Percentiles rank a stretch among this genome's conserved stretches.
Conservation (phyloP, 2,329 filamentous ascomycete genomes). For the Sclerotinia trifoliorum region DNA sequence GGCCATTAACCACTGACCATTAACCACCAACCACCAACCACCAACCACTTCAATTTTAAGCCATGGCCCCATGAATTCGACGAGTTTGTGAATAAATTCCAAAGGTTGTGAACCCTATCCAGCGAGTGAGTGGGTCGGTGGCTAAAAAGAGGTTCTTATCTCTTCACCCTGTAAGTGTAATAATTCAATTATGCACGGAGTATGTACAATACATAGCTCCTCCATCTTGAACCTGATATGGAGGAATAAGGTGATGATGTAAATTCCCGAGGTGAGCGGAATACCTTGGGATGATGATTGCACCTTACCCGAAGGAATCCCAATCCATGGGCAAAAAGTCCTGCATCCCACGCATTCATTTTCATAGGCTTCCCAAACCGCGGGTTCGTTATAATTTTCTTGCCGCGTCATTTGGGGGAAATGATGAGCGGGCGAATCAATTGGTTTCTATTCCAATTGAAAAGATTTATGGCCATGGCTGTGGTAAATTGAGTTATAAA, state of each 20-base stretch:
- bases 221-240: background rate
- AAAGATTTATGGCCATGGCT: background rate
- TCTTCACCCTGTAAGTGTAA: constrained; percentile 6
- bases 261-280: background rate
- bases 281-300: background rate
- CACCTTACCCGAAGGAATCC: background rate
- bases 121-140: constrained; percentile 15
- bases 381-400: background rate
- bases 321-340: background rate
- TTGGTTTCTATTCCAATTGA: background rate
- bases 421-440: background rate
- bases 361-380: background rate
- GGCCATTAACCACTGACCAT: no score
- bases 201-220: background rate
- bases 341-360: background rate
- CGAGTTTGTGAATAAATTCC: background rate
- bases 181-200: background rate
- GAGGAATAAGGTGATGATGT: background rate
- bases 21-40: background rate
- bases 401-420: background rate
- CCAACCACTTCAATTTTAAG: constrained; percentile 9
- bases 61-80: background rate
- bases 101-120: background rate
- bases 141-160: constrained; percentile 21
- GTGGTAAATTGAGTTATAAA: background rate